Evolutionary conservation across 1,284 basidiomycete species (phyloP), one percentile per base, ranked within the genome.

Genomic region (Papiliotrema terrestris): DNA sequence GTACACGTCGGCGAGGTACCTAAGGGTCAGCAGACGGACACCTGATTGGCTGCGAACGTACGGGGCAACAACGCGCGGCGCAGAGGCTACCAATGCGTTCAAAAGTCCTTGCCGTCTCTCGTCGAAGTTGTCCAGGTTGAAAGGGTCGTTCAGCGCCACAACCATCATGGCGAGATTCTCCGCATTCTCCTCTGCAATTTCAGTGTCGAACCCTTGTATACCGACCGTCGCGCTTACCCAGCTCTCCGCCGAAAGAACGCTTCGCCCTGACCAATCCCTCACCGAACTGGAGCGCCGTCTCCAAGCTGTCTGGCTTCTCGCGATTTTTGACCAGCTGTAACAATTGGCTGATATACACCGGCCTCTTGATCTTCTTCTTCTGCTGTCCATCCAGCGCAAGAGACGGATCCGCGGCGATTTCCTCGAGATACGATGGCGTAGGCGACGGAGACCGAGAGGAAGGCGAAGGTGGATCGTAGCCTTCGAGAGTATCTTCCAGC

Each of bases 1-100:
- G 74, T 92, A 91, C 67, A 96, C 90, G 69, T 97, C 91, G 45
- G 88, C 85, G n/a, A 95, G 79, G 46, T 83, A 82, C 3, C 91
- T 94, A 68, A 1, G 50, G 25, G 29, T 47, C 52, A 41, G 60
- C 37, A 19, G 29, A 11, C 29, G 6, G 13, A 19, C n/a, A 45
- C 32, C 8, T 0, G n/a, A n/a, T 36, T 23, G 4, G 13, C 6
- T 2, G 22, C 13, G 26, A 35, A 83, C 88, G 72, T 74, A 96
- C 90, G 85, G 87, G 1, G 89, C 86, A 39, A 87, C 85, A 56
- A 85, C 83, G 29, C 78, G 78, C 1, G 94, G 92, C 57, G 84
- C 84, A 52, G 88, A 91, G 1, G 83, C 82, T 0, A 94, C 84
- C 2, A 98, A 79, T 0, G 91, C 91, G 57, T 81, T 87, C 45